Base-by-base conservation (phyloP, 2,329 filamentous ascomycete genomes). In the Alternaria sp. region DNA sequence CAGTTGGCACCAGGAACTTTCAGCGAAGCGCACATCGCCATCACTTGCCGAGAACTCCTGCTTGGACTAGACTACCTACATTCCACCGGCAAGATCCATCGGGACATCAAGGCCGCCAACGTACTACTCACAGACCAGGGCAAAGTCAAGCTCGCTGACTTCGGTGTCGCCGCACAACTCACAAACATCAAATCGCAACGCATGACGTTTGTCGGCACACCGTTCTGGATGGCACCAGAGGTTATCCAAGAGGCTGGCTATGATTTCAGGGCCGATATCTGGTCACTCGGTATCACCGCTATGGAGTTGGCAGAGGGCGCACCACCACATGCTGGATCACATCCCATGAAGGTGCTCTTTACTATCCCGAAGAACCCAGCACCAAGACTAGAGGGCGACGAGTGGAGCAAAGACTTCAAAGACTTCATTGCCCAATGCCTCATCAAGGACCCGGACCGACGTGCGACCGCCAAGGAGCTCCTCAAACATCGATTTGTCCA, bases 211-310 rank as follows among this genome's bases (percentile, higher is more conserved):
- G 95, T 99, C 20, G 95, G 95, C 97, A 98, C 94, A 0, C 95
- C 95, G 0, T 98, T 97, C 78, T 98, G 95, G 95, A 98, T 98
- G 94, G 94, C 95, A 2, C 94, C 94, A 7, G 94, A 98, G 81
- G 94, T 98, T 52, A 98, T 98, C 77, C 96, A 97, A 80, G 94
- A 98, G 79, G 95, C 93, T 57, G 94, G 94, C 48, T 97, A 98
- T 81, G 94, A 97, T 78, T 93, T 96, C 81, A 97, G 97, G 81
- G 94, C 94, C 44, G 94, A 98, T 75, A 96, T 98, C 58, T 98
- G 94, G 94, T 97, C 94, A 0, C 83, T 98, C 18, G 94, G 94
- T 38, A 97, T 97, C 75, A 97, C 94, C 0, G 94, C 94, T 2
- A 87, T 98, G 54, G 94, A 98, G 78, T 80, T 98, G 68, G 94